Evolutionary conservation across 78 protist genomes (phyloP), one percentile per base, ranked within the genome.

Genomic region (Guillardia theta): DNA sequence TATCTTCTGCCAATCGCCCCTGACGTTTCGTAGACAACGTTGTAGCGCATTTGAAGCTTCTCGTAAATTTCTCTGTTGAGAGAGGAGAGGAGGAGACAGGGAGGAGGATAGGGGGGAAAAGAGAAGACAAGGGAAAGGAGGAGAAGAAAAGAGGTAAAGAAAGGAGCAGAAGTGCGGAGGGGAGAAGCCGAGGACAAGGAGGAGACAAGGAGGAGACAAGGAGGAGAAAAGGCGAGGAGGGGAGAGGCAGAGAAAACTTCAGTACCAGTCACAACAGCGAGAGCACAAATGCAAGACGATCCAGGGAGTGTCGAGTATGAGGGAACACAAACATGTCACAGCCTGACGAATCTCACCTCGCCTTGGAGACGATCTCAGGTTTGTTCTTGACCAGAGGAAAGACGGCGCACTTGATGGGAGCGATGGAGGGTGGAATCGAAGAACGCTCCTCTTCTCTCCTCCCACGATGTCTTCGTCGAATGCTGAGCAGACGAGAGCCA

Each of bases 1-100:
- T 96, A 96, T 0, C 97, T 50, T 78, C 94, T 46, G 0, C 97
- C 97, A 44, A 96, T 96, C 37, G 95, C 76, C 2, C 70, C 94
- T n/a, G 46, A 36, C 39, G 50, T 58, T 41, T 58, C 95, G 77
- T 46, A 92, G 5, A 21, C 48, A 19, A 76, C 70, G 62, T 80
- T 58, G 77, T 94, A 48, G 4, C 94, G 58, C 30, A 41, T 48
- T 39, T 93, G 48, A 12, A 93, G 53, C 19, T 53, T 41, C 88
- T 64, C 0, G 94, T 45, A 45, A 18, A 93, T 6, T 19, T 24
- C 36, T 0, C 19, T 5, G 41, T 78, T 1, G 39, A 9, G 6
- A 30, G 9, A 41, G 46, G 3, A 50, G 58, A 50, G 30, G 58
- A 50, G 30, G 58, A 50, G 15, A 15, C 58, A 19, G 58, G 58